Conservation (phyloP, 495 filamentous ascomycete genomes). For the Glutinoglossum americanum region DNA sequence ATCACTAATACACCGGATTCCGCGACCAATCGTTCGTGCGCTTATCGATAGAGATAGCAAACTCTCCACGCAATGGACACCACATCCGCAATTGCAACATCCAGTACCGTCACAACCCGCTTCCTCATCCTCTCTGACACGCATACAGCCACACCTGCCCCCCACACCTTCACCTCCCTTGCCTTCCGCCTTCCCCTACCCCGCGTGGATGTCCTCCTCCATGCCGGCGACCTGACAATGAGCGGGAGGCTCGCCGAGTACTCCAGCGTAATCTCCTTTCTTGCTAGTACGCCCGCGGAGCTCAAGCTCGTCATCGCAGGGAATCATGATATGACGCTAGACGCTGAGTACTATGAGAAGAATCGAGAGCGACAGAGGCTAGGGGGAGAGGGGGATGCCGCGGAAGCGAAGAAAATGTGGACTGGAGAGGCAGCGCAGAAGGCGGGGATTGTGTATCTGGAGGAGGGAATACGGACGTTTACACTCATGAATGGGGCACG, state of each 20-base stretch:
- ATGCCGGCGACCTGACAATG: conserved; percentile 54
- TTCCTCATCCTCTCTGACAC: conserved; percentile 44
- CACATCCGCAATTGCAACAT: background rate
- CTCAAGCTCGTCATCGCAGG: conserved; percentile 65
- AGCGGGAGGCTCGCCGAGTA: conserved; percentile 35
- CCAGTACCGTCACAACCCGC: conserved; percentile 16
- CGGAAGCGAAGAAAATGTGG: conserved; percentile 19
- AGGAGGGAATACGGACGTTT: conserved; percentile 41
- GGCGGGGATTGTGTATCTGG: conserved; percentile 38
- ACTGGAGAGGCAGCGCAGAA: conserved; percentile 24
- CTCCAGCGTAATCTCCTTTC: conserved; percentile 26
- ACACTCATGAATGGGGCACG: conserved; percentile 31
- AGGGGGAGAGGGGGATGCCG: conserved; percentile 3
- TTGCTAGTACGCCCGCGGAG: conserved; percentile 34
- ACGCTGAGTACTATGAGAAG: conserved; percentile 26
- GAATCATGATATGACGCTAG: conserved; percentile 59
- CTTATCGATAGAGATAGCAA: background rate
- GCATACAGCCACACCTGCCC: conserved; percentile 23
- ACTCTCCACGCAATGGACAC: background rate
- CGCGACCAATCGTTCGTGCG: background rate
- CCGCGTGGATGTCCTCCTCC: conserved; percentile 40
- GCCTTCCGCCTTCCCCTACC: conserved; percentile 29
- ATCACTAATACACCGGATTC: background rate
- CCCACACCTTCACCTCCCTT: conserved; percentile 10
- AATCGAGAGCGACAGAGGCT: conserved; percentile 8